These are phyloP conservation scores for Kalaharituber pfeilii DNA, from an alignment of 2,329 filamentous ascomycete species.

Conservation along the genomic window DNA sequence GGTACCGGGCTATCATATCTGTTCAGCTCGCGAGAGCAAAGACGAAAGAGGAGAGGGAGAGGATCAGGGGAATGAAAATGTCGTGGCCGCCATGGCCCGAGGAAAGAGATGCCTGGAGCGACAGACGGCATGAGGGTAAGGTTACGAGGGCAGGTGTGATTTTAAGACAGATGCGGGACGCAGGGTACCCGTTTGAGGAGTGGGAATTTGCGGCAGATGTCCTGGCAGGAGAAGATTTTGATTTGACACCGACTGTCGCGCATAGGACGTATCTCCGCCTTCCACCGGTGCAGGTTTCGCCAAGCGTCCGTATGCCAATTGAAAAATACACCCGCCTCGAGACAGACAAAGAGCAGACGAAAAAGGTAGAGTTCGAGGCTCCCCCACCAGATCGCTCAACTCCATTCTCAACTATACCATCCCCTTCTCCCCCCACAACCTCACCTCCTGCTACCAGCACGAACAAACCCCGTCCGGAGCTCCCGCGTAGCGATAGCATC, in stretches of 20 bases:
- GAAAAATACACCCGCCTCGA: not conserved
- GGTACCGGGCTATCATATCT: slow-evolving; percentile 13
- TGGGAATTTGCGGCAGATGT: slow-evolving; percentile 20
- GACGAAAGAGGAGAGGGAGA: slow-evolving; percentile 2
- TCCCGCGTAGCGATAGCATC: not conserved
- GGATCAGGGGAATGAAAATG: slow-evolving; percentile 3
- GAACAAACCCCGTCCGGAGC: not conserved
- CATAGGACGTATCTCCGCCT: slow-evolving; percentile 14
- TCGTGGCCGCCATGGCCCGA: slow-evolving; percentile 21
- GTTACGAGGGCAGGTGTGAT: slow-evolving; percentile 16
- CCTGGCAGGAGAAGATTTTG: slow-evolving; percentile 18
- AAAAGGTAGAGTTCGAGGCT: not conserved
- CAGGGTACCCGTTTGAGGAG: slow-evolving; percentile 13
- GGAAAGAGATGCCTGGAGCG: slow-evolving; percentile 15
- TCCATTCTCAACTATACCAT: no score
- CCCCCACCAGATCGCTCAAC: no score
- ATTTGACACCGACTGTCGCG: slow-evolving; percentile 18
- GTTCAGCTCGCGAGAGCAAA: slow-evolving; percentile 16
- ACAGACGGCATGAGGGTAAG: slow-evolving; percentile 3
- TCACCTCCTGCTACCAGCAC: not conserved
- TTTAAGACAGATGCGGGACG: slow-evolving; percentile 18
- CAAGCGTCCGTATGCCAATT: not conserved
- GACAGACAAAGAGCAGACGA: not conserved
- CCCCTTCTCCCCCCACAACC: not conserved
- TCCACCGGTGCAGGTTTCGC: not conserved